Evolutionary conservation across 2,329 filamentous ascomycete genomes (phyloP).

Genomic region (Trichoderma sp.): DNA sequence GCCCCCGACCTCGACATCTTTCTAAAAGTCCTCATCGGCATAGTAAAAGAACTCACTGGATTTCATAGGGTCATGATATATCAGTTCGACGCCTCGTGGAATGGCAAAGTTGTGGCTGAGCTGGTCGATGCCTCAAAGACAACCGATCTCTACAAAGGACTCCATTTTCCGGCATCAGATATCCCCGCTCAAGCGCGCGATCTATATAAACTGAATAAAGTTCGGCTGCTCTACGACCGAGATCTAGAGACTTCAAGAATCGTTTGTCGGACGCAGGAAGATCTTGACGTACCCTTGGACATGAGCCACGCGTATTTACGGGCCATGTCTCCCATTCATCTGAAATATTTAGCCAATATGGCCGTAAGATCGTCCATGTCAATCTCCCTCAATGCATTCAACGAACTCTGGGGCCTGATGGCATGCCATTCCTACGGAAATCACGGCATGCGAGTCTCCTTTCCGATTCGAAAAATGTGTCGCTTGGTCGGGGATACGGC

Average conservation of each 20-base stretch:
- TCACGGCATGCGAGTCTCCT: slow-evolving; percentile 84
- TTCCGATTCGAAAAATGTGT: slow-evolving; percentile 91
- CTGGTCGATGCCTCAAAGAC: slow-evolving; percentile 78
- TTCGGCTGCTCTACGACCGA: slow-evolving; percentile 82
- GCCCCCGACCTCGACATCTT: slow-evolving; percentile 71
- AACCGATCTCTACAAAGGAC: slow-evolving; percentile 80
- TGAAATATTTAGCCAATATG: slow-evolving; percentile 89
- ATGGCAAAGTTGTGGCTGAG: slow-evolving; percentile 85
- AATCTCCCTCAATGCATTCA: slow-evolving; percentile 85
- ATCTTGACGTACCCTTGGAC: slow-evolving; percentile 74
- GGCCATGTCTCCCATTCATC: slow-evolving; percentile 86
- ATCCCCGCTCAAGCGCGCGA: slow-evolving; percentile 84
- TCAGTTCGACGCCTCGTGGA: slow-evolving; percentile 81
- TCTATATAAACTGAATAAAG: slow-evolving; percentile 88
- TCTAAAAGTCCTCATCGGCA: slow-evolving; percentile 78
- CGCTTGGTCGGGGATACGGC: slow-evolving; percentile 82
- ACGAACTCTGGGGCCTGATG: slow-evolving; percentile 84
- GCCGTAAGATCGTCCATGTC: slow-evolving; percentile 93
- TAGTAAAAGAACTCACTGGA: slow-evolving; percentile 85
- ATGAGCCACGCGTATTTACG: slow-evolving; percentile 83
- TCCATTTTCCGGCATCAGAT: slow-evolving; percentile 86
- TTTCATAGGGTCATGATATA: slow-evolving; percentile 95
- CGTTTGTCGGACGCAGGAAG: slow-evolving; percentile 74
- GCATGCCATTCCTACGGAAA: slow-evolving; percentile 79
- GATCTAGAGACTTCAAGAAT: slow-evolving; percentile 78